Conservation (phyloP, 768 basidiomycete species). For the Russula virescens region DNA sequence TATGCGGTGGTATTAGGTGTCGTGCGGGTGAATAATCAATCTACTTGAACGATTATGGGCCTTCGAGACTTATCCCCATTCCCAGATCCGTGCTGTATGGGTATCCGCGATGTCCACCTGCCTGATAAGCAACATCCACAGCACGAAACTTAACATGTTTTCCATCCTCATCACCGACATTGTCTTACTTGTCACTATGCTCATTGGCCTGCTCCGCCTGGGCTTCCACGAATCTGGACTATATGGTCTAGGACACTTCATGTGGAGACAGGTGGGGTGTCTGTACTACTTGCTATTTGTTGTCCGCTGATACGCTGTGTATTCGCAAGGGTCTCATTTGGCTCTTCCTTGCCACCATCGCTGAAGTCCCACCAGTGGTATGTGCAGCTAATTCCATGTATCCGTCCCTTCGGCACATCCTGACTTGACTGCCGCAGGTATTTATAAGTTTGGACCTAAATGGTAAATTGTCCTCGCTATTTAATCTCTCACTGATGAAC, state of each 20-base stretch:
- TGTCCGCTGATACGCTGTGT: background rate
- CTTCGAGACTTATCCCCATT: background rate
- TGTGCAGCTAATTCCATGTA: background rate
- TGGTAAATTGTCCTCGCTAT: background rate
- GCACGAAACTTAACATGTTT: background rate
- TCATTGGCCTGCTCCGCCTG: background rate
- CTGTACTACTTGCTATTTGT: background rate
- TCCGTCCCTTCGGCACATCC: background rate
- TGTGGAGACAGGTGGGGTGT: slow-evolving; percentile 1
- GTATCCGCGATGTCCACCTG: background rate
- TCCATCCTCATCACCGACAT: background rate
- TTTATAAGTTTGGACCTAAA: background rate
- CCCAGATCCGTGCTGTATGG: background rate
- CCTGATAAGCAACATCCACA: background rate
- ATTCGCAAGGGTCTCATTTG: background rate
- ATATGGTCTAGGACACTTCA: background rate
- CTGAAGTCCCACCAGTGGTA: background rate
- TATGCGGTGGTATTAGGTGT: background rate
- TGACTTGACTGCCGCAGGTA: background rate
- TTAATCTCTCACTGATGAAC: too few relatives aligned
- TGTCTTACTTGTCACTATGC: background rate
- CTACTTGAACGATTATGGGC: background rate
- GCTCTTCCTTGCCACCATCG: background rate
- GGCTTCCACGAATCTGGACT: background rate
- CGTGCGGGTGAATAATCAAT: background rate